Evolutionary conservation across 2,329 filamentous ascomycete genomes (phyloP).

Genomic region (Cladosporium sp.): DNA sequence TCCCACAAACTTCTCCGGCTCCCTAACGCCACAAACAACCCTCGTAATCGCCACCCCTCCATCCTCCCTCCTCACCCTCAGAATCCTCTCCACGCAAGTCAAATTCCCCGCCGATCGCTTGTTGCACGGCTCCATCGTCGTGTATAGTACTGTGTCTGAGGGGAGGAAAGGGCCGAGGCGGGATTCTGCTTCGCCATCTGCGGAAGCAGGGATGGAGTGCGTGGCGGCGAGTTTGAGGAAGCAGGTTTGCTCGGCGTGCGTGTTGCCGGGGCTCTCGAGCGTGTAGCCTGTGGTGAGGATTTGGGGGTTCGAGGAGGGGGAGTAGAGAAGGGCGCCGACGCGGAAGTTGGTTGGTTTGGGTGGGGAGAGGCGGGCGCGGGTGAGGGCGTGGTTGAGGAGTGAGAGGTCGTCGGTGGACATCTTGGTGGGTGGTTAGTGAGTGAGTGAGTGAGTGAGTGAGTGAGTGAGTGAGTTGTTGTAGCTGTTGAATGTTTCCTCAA

Average conservation of each 20-base stretch:
- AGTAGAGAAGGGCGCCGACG: constrained; percentile 79
- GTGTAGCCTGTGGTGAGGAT: constrained; percentile 84
- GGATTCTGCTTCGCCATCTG: constrained; percentile 50
- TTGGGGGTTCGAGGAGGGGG: constrained; percentile 54
- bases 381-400: constrained; percentile 72
- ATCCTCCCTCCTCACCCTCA: constrained; percentile 49
- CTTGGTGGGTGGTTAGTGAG: not conserved
- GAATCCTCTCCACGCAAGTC: constrained; percentile 77
- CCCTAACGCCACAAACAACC: constrained; percentile 84
- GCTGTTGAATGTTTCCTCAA: not conserved
- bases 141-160: constrained; percentile 70
- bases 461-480: not conserved
- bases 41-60: constrained; percentile 65
- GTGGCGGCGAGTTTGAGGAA: constrained; percentile 66
- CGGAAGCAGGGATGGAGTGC: constrained; percentile 24
- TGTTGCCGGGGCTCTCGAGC: constrained; percentile 86
- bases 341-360: constrained; percentile 90
- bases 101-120: constrained; percentile 72
- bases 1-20: constrained; percentile 87
- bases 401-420: constrained; percentile 34
- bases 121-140: constrained; percentile 87
- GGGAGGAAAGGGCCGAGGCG: constrained; percentile 56
- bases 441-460: not conserved
- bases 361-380: constrained; percentile 75
- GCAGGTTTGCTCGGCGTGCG: constrained; percentile 93